A percentile compares a stretch with the other conserved stretches of the same genome.
Evolutionary conservation across 116 monocot species (phyloP).

Genomic region (Trichopus zeylanicus): DNA sequence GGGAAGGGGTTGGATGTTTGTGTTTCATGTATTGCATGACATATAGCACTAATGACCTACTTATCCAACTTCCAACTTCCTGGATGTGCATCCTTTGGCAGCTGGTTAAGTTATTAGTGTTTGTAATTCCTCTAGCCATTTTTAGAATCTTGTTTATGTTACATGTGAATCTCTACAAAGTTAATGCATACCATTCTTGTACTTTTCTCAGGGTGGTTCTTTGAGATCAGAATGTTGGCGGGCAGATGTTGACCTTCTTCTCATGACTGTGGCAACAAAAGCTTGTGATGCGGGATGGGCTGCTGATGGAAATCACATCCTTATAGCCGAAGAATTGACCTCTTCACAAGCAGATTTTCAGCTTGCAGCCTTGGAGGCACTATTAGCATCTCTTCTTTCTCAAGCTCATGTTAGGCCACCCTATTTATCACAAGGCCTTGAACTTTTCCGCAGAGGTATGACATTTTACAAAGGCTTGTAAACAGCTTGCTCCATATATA

Average conservation of each 20-base stretch:
- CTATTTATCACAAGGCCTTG: conserved; percentile 64
- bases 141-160: background rate
- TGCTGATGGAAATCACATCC: conserved; percentile 8
- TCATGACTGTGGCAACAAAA: conserved; percentile 53
- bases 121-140: no score
- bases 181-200: background rate
- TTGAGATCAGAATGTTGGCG: conserved; percentile 59
- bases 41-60: no score
- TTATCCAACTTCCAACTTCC: no score
- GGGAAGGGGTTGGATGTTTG: no score
- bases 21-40: no score
- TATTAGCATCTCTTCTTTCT: conserved; percentile 77
- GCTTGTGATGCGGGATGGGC: conserved; percentile 30
- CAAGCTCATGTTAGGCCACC: conserved; percentile 38
- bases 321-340: conserved; percentile 13
- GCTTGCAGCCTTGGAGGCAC: conserved; percentile 54
- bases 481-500: background rate
- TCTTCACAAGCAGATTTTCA: conserved; percentile 33
- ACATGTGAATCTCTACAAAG: background rate
- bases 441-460: conserved; percentile 70
- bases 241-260: conserved; percentile 42
- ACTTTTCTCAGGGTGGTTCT: conserved; percentile 60
- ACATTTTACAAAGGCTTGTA: background rate
- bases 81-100: no score
- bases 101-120: no score